Conservation (phyloP, 1,284 basidiomycete species). For the Malassezia globosa region DNA sequence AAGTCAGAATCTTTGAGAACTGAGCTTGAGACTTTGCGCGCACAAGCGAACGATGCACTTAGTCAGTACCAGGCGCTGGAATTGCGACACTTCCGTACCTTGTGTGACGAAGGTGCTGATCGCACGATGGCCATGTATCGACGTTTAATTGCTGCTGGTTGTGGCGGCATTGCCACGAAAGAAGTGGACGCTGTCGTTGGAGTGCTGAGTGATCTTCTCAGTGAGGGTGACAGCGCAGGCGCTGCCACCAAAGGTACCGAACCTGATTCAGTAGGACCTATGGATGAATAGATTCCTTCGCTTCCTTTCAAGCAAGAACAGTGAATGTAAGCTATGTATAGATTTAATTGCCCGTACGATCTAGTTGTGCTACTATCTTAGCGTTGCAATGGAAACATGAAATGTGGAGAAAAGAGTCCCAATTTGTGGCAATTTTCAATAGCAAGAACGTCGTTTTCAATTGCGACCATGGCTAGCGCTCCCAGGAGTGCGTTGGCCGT, state of each 20-base stretch:
- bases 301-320: too few species aligned
- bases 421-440: too few species aligned
- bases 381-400: too few species aligned
- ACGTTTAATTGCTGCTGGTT: constrained; percentile 41
- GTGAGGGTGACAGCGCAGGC: constrained; percentile 11
- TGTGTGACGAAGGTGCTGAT: constrained; percentile 32
- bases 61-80: constrained; percentile 24
- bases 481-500: constrained; percentile 15
- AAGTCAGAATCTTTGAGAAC: background rate
- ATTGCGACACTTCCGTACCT: constrained; percentile 13
- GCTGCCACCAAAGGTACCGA: too few species aligned
- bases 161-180: constrained; percentile 38
- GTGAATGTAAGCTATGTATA: too few species aligned
- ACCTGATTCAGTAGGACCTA: background rate
- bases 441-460: background rate
- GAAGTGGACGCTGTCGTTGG: constrained; percentile 44
- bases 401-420: background rate
- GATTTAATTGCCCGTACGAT: too few species aligned
- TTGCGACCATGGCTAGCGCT: background rate
- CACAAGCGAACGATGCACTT: constrained; percentile 23
- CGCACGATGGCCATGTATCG: constrained; percentile 41
- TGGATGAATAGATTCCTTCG: background rate
- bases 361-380: too few species aligned
- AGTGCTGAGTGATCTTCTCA: constrained; percentile 40
- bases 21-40: constrained; percentile 23